A percentile compares a stretch with the other conserved stretches of the same genome.
Evolutionary conservation across 352 stramenopile species (phyloP).

Genomic region (Globisporangium parvum): DNA sequence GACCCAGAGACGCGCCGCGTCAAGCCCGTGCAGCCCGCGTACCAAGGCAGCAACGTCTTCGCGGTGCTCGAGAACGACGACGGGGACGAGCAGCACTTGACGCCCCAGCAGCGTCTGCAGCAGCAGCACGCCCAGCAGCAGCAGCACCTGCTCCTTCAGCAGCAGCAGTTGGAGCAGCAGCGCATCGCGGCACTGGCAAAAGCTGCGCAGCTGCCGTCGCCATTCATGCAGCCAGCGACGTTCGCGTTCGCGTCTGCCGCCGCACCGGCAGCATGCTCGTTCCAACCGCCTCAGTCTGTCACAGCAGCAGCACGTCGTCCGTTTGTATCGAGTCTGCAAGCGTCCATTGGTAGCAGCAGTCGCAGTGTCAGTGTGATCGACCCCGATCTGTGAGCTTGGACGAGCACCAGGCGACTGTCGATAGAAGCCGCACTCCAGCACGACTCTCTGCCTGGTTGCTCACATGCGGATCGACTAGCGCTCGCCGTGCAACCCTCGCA

Average conservation of each 20-base stretch:
- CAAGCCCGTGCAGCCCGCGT: constrained; percentile 29
- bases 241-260: constrained; percentile 41
- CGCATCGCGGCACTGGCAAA: constrained; percentile 9
- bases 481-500: no score
- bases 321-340: neutral
- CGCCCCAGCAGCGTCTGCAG: constrained; percentile 16
- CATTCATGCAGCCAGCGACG: constrained; percentile 62
- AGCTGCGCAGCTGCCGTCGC: constrained; percentile 14
- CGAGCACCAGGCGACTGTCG: no score
- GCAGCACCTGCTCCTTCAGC: constrained; percentile 4
- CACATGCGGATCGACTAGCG: no score
- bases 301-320: constrained; percentile 9
- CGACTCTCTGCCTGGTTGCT: no score
- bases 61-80: constrained; percentile 51
- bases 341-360: no score
- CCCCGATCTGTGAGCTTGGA: constrained; percentile 36
- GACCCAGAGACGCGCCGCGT: constrained; percentile 20
- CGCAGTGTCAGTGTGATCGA: constrained; percentile 26
- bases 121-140: constrained; percentile 7
- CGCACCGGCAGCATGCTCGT: constrained; percentile 16
- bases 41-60: constrained; percentile 50
- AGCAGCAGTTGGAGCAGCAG: constrained; percentile 9
- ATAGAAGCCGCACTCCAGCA: neutral
- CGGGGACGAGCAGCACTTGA: constrained; percentile 19
- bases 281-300: constrained; percentile 13